Evolutionary conservation across 176 grass and related monocot species (phyloP).

Genomic region (Puccinellia tenuiflora): DNA sequence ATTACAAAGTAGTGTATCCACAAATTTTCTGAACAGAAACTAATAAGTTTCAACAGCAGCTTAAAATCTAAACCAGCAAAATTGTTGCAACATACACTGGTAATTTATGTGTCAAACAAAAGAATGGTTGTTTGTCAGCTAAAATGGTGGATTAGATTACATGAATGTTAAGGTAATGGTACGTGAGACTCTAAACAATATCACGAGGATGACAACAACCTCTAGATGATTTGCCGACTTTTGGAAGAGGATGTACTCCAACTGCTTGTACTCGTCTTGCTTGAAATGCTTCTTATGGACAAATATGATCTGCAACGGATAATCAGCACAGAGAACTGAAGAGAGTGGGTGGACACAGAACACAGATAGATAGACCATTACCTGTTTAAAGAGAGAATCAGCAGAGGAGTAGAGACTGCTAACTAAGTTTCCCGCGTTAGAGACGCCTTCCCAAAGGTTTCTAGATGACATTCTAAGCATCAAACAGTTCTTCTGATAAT

Average conservation of each 20-base stretch:
- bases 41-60: not conserved
- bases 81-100: not conserved
- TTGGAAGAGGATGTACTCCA: constrained; percentile 55
- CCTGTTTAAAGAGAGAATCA: constrained; percentile 86
- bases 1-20: not conserved
- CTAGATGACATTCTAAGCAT: constrained; percentile 76
- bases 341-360: constrained; percentile 3
- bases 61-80: not conserved
- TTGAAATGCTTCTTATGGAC: constrained; percentile 75
- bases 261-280: constrained; percentile 35
- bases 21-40: not conserved
- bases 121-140: not conserved
- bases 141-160: not conserved
- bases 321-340: constrained; percentile 16
- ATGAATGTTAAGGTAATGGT: not conserved
- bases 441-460: constrained; percentile 72
- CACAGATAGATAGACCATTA: constrained; percentile 23
- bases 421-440: constrained; percentile 36
- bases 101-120: not conserved
- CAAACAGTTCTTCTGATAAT: constrained; percentile 57
- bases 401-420: constrained; percentile 51
- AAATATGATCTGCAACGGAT: constrained; percentile 65
- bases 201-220: constrained; percentile 33
- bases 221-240: constrained; percentile 29
- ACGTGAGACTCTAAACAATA: not conserved